These are phyloP conservation scores for Tricholoma sp. DNA, from an alignment of 768 basidiomycete species.

Conservation along the genomic window DNA sequence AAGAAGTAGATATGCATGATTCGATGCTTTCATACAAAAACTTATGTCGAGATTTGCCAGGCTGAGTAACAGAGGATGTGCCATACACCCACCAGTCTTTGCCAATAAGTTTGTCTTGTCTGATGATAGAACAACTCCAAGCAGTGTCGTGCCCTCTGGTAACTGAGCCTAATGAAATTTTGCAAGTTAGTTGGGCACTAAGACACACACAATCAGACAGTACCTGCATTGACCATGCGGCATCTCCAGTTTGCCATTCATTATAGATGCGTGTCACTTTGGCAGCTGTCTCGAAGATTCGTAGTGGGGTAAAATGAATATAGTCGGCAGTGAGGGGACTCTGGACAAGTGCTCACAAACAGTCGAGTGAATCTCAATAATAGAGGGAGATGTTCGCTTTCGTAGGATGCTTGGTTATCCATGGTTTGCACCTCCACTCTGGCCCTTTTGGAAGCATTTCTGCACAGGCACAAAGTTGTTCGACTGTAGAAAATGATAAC, in stretches of 20 bases:
- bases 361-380: conserved; percentile 15
- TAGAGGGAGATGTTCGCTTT: background rate
- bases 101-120: conserved; percentile 17
- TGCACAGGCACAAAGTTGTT: background rate
- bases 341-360: conserved; percentile 20
- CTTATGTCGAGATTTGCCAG: conserved; percentile 11
- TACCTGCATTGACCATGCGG: background rate
- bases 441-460: background rate
- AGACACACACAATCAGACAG: background rate
- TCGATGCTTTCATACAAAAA: conserved; percentile 10
- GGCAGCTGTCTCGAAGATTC: conserved; percentile 9
- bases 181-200: background rate
- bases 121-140: conserved; percentile 13
- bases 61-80: conserved; percentile 11
- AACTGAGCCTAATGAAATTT: conserved; percentile 8
- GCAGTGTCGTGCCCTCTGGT: conserved; percentile 12
- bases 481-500: conserved; percentile 7
- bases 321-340: conserved; percentile 19
- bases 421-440: background rate
- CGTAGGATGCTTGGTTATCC: background rate
- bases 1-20: conserved; percentile 13
- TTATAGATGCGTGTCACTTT: conserved; percentile 2
- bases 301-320: conserved; percentile 16
- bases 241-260: background rate
- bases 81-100: conserved; percentile 10